These are phyloP conservation scores for Bretschneidera sinensis DNA, from an alignment of 345 rosid genomes.

Conservation along the genomic window DNA sequence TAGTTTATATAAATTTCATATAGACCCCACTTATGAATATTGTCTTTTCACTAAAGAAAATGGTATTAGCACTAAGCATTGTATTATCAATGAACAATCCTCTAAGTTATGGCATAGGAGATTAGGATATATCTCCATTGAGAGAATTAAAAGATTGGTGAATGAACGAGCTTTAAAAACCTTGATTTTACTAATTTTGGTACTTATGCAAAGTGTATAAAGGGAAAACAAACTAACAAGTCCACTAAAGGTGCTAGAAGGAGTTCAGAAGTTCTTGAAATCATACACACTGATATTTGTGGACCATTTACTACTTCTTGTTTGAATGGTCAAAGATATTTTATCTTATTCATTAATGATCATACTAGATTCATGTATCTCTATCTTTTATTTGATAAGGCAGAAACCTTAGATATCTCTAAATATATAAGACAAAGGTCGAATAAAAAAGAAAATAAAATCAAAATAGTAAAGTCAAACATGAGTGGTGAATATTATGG, in stretches of 20 bases:
- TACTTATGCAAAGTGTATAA: not conserved
- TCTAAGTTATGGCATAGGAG: not conserved
- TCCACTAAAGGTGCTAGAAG: not conserved
- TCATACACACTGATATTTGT: not conserved
- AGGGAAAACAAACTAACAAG: not conserved
- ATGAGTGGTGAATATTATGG: not conserved
- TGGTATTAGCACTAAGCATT: not conserved
- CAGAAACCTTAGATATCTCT: not conserved
- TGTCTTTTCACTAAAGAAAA: too few species aligned
- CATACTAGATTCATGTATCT: conserved; percentile 2
- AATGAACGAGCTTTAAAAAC: not conserved
- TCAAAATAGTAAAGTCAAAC: not conserved
- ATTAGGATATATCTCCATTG: too few species aligned
- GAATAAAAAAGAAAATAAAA: not conserved
- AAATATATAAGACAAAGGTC: not conserved
- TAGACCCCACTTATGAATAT: too few species aligned
- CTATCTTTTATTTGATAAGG: not conserved
- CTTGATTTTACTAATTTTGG: not conserved
- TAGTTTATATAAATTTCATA: too few species aligned
- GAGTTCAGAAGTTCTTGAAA: not conserved
- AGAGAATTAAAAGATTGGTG: not conserved
- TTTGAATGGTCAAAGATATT: not conserved
- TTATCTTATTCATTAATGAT: not conserved
- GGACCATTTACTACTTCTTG: too few species aligned
- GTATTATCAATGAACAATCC: not conserved